Conservation (phyloP, 2,329 filamentous ascomycete species). For the Cordyceps cicadae region DNA sequence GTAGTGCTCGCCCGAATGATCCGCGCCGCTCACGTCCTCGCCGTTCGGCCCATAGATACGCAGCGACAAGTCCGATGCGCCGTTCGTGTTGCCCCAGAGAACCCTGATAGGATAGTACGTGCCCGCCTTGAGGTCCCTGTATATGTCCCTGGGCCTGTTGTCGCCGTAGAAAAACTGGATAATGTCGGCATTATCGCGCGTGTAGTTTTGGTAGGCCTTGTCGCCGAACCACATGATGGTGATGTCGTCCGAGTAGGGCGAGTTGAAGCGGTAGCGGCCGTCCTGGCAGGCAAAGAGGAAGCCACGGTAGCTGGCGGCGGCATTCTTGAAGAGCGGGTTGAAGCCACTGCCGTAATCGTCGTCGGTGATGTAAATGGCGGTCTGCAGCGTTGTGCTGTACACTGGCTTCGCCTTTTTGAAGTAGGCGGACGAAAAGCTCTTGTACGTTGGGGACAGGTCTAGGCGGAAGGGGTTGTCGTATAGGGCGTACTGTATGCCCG, state of each 20-base stretch:
- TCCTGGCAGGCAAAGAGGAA: slow-evolving; percentile 12
- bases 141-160: neutral
- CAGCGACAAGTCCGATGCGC: slow-evolving; percentile 8
- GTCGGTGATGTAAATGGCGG: slow-evolving; percentile 8
- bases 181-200: slow-evolving; percentile 11
- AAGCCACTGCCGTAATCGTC: neutral
- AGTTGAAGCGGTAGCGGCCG: slow-evolving; percentile 12
- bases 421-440: slow-evolving; percentile 2
- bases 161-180: slow-evolving; percentile 11
- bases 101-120: slow-evolving; percentile 13
- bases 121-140: slow-evolving; percentile 3
- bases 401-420: neutral
- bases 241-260: slow-evolving; percentile 13
- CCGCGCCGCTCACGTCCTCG: slow-evolving; percentile 1
- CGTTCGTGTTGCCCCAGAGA: slow-evolving; percentile 11
- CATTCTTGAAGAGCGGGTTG: slow-evolving; percentile 7
- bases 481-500: neutral
- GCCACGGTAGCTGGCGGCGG: neutral
- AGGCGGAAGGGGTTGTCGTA: slow-evolving; percentile 3
- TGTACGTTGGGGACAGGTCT: neutral
- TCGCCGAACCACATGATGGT: slow-evolving; percentile 13
- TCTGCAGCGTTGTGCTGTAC: neutral
- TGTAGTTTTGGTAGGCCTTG: slow-evolving; percentile 2
- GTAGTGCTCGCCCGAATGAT: neutral
- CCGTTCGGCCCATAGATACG: slow-evolving; percentile 11